Conservation (phyloP, 2,329 filamentous ascomycete species). For the Apiospora phragmitis region DNA sequence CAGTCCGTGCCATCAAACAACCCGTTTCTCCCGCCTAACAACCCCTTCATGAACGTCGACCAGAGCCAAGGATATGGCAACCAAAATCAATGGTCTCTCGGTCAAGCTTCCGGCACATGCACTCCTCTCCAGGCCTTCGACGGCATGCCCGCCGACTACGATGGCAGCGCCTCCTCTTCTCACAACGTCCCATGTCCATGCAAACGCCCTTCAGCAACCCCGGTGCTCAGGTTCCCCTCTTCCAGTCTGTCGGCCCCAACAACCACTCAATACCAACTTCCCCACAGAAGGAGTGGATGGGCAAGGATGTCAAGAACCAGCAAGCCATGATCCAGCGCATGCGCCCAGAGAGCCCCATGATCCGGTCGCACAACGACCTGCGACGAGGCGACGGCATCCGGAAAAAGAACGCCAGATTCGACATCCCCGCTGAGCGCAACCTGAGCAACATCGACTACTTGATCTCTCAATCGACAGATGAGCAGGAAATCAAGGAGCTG, state of each 20-base stretch:
- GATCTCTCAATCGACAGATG: conserved; percentile 84
- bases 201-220: conserved; percentile 58
- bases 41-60: conserved; percentile 68
- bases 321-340: conserved; percentile 57
- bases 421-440: conserved; percentile 92
- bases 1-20: conserved; percentile 64
- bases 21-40: conserved; percentile 59
- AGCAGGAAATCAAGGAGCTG: conserved; percentile 94
- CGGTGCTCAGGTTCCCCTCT: conserved; percentile 52
- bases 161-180: conserved; percentile 51
- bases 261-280: conserved; percentile 54
- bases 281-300: conserved; percentile 60
- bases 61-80: conserved; percentile 47
- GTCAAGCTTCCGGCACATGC: conserved; percentile 67
- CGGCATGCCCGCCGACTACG: conserved; percentile 57
- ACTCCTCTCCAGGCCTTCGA: conserved; percentile 75
- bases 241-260: conserved; percentile 48
- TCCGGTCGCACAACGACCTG: conserved; percentile 75
- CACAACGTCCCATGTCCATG: conserved; percentile 52
- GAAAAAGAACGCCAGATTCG: conserved; percentile 98
- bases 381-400: conserved; percentile 84
- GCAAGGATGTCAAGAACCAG: conserved; percentile 49
- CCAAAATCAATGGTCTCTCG: conserved; percentile 60
- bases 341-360: conserved; percentile 66
- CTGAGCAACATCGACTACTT: conserved; percentile 93